These are phyloP conservation scores for Noccaea caerulescens DNA, from an alignment of 345 rosid genomes.

Conservation along the genomic window DNA sequence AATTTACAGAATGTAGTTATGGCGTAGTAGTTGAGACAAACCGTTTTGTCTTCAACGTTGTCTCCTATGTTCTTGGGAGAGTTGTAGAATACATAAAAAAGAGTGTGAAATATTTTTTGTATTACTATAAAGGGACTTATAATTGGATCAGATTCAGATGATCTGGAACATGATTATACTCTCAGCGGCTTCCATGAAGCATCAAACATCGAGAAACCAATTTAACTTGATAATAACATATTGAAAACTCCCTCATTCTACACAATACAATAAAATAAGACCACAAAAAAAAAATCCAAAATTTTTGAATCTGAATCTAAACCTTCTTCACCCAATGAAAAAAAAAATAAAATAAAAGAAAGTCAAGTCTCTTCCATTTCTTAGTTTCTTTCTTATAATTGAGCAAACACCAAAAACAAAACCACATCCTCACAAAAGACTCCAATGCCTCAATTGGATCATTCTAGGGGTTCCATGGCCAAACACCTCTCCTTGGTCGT, in stretches of 20 bases:
- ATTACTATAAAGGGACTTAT: background rate
- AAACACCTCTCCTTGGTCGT: conserved; percentile 20
- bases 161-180: conserved; percentile 14
- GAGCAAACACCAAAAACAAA: conserved; percentile 2
- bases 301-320: conserved; percentile 46
- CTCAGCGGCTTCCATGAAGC: conserved; percentile 33
- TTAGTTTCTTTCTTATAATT: conserved; percentile 9
- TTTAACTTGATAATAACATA: background rate
- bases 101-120: background rate
- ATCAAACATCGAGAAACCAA: background rate
- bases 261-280: conserved; percentile 15
- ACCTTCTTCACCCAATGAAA: conserved; percentile 5
- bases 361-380: conserved; percentile 26
- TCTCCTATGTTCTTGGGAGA: too few relatives aligned
- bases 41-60: too few relatives aligned
- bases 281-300: background rate
- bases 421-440: background rate
- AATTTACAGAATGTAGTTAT: too few relatives aligned
- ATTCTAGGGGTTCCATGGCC: conserved; percentile 30
- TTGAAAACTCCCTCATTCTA: conserved; percentile 16
- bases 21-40: too few relatives aligned
- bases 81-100: background rate
- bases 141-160: background rate
- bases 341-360: background rate
- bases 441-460: conserved; percentile 35